Percentiles rank a stretch among this genome's conserved stretches.
Conservation (phyloP, 805 yeast genomes). For the Wickerhamiella siamensis region DNA sequence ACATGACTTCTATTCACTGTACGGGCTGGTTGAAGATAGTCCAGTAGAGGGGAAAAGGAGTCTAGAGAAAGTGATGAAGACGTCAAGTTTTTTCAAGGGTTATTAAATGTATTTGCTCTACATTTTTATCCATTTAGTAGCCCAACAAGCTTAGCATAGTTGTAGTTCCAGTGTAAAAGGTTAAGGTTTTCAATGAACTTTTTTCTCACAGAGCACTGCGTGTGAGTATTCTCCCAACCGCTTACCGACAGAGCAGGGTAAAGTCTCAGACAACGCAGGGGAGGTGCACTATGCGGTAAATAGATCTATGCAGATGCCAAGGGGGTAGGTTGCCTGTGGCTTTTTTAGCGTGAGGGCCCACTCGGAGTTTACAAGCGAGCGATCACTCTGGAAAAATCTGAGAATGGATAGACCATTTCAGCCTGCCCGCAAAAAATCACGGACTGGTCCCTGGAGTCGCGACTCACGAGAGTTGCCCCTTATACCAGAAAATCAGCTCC, state of each 20-base stretch:
- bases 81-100: neutral
- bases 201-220: too few relatives aligned
- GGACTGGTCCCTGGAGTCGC: neutral
- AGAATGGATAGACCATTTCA: neutral
- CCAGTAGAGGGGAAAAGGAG: slow-evolving; percentile 26
- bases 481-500: slow-evolving; percentile 1
- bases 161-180: too few relatives aligned
- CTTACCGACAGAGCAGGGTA: neutral
- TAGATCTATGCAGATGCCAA: too few relatives aligned
- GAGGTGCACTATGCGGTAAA: too few relatives aligned
- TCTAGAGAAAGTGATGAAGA: slow-evolving; percentile 13
- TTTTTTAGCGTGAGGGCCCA: too few relatives aligned
- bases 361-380: too few relatives aligned
- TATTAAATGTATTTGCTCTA: neutral
- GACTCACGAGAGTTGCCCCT: neutral
- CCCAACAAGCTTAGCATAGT: neutral
- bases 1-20: slow-evolving; percentile 26
- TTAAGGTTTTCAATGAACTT: too few relatives aligned
- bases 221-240: too few relatives aligned
- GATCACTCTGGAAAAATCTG: too few relatives aligned
- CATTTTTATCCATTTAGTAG: neutral
- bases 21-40: slow-evolving; percentile 16
- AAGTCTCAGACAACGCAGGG: neutral
- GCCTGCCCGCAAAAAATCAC: neutral
- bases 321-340: too few relatives aligned